These are phyloP conservation scores for Ambrosiella beaveri DNA, from an alignment of 2,329 filamentous ascomycete genomes.

Conservation along the genomic window DNA sequence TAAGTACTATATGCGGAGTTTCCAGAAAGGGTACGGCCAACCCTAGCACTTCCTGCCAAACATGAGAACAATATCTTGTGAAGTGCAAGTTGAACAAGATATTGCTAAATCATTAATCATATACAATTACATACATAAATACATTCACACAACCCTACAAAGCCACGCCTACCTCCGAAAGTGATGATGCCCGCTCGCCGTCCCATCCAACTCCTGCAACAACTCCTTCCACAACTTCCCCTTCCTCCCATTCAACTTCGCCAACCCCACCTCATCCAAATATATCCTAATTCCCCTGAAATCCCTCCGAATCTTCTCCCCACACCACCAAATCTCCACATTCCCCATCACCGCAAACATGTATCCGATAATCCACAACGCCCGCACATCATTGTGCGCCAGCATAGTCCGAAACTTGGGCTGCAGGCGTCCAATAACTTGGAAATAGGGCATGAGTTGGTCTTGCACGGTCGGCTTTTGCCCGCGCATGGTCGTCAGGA, in stretches of 20 bases:
- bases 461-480: constrained; percentile 5
- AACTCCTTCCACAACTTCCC: constrained; percentile 15
- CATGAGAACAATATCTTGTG: no score
- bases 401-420: constrained; percentile 15
- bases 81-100: no score
- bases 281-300: constrained; percentile 14
- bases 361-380: constrained; percentile 17
- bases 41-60: no score
- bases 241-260: constrained; percentile 12
- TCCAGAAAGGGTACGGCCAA: no score
- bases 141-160: no score
- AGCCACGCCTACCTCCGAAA: not conserved
- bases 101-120: no score
- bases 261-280: constrained; percentile 12
- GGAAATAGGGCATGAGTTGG: constrained; percentile 15
- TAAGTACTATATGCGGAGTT: no score
- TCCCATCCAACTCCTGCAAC: constrained; percentile 15
- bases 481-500: constrained; percentile 9
- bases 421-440: constrained; percentile 15
- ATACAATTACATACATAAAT: no score
- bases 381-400: constrained; percentile 14
- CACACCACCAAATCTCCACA: constrained; percentile 16
- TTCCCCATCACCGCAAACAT: constrained; percentile 17
- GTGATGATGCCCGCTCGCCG: not conserved
- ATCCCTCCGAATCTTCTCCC: constrained; percentile 13